A percentile compares a stretch with the other conserved stretches of the same genome.
These are phyloP conservation scores for Letharia columbiana DNA, from an alignment of 495 filamentous ascomycete genomes.

Conservation along the genomic window DNA sequence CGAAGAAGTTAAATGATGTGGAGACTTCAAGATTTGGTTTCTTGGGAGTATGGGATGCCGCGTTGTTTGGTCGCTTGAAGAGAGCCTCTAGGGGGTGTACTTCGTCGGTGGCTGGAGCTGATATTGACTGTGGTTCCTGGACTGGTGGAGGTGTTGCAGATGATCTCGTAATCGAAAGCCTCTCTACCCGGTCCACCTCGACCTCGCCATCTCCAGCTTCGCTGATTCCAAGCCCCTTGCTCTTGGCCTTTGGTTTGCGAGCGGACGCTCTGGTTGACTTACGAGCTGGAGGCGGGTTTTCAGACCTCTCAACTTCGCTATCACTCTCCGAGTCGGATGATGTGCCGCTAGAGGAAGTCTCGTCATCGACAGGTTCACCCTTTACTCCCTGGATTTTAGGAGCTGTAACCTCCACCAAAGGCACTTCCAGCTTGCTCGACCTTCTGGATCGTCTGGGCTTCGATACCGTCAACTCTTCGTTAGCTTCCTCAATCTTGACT, in stretches of 20 bases:
- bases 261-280: neutral
- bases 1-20: conserved; percentile 56
- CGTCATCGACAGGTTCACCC: conserved; percentile 15
- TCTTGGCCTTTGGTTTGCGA: neutral
- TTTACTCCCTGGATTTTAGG: neutral
- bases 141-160: conserved; percentile 19
- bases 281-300: conserved; percentile 3
- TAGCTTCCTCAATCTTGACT: conserved; percentile 18
- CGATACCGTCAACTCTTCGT: conserved; percentile 5
- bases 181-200: conserved; percentile 16
- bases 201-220: conserved; percentile 21
- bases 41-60: conserved; percentile 29
- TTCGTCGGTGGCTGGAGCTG: conserved; percentile 36
- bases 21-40: conserved; percentile 38
- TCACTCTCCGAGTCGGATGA: conserved; percentile 18
- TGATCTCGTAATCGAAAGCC: conserved; percentile 22
- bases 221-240: neutral
- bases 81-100: conserved; percentile 83
- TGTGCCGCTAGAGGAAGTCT: conserved; percentile 22
- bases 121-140: conserved; percentile 2
- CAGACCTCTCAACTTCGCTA: conserved; percentile 11
- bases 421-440: conserved; percentile 12
- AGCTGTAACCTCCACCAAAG: conserved; percentile 11
- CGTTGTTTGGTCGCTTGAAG: conserved; percentile 57
- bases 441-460: conserved; percentile 5